A percentile compares a stretch with the other conserved stretches of the same genome.
Evolutionary conservation across 73 alveolate genomes (phyloP).

Genomic region (Symbiodinium natans): DNA sequence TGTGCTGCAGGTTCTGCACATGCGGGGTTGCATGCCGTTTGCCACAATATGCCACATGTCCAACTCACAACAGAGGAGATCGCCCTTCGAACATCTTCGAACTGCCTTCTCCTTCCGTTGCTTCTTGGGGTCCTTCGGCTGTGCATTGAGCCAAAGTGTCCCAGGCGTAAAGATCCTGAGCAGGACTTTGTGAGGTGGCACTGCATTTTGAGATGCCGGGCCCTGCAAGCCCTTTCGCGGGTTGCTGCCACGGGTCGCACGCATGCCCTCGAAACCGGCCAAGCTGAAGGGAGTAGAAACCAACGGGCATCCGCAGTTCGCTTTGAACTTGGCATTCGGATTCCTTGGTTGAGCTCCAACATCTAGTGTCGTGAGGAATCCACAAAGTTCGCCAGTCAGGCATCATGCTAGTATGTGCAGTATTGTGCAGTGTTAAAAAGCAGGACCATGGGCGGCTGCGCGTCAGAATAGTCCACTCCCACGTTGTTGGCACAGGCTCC

Average conservation of each 20-base stretch:
- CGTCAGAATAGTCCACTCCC: constrained; percentile 48
- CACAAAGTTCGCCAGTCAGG: neutral
- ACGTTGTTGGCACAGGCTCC: neutral
- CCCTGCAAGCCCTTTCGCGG: too few relatives aligned
- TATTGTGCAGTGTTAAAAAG: too few relatives aligned
- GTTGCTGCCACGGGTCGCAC: constrained; percentile 36
- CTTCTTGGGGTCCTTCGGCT: constrained; percentile 58
- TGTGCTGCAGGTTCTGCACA: too few relatives aligned
- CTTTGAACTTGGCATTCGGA: constrained; percentile 68
- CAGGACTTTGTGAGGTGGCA: too few relatives aligned
- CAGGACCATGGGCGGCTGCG: neutral
- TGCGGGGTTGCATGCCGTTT: too few relatives aligned
- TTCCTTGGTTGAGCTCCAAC: neutral
- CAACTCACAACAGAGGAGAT: too few relatives aligned
- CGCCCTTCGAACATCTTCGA: too few relatives aligned
- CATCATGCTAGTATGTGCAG: too few relatives aligned
- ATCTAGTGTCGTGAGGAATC: neutral
- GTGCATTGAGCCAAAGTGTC: constrained; percentile 42
- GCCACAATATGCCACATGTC: too few relatives aligned
- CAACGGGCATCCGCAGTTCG: constrained; percentile 77
- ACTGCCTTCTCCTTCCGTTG: constrained; percentile 26
- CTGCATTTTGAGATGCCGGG: too few relatives aligned
- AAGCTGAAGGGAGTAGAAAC: constrained; percentile 38
- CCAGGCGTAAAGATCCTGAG: constrained; percentile 72
- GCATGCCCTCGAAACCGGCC: constrained; percentile 25